These are phyloP conservation scores for Meira nashicola DNA, from an alignment of 1,284 basidiomycete genomes.

Conservation along the genomic window DNA sequence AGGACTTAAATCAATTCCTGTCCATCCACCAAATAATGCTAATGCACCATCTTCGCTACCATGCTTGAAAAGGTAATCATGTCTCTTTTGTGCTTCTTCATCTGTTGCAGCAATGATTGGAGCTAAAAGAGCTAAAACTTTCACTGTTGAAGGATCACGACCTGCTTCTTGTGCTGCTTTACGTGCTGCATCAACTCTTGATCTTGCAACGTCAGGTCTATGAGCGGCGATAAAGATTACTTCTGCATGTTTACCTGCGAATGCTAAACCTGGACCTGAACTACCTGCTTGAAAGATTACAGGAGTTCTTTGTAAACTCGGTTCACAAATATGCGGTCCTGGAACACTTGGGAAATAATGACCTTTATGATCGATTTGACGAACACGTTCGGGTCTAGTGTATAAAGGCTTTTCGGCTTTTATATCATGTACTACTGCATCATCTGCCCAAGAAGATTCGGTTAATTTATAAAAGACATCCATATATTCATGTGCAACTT, in stretches of 20 bases:
- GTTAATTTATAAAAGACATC: constrained; percentile 54
- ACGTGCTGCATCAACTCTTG: constrained; percentile 39
- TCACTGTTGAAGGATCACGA: constrained; percentile 42
- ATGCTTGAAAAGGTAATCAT: constrained; percentile 35
- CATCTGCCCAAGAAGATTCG: constrained; percentile 53
- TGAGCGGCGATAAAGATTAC: constrained; percentile 52
- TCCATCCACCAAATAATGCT: constrained; percentile 52
- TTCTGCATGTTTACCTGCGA: constrained; percentile 52
- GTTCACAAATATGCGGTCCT: constrained; percentile 52
- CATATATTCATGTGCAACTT: constrained; percentile 45
- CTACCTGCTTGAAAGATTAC: constrained; percentile 52
- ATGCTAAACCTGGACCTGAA: constrained; percentile 47
- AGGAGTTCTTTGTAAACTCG: constrained; percentile 49
- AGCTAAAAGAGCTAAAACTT: constrained; percentile 45
- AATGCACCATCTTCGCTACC: constrained; percentile 47
- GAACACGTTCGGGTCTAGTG: constrained; percentile 42
- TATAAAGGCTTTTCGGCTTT: constrained; percentile 25
- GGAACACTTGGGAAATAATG: constrained; percentile 46
- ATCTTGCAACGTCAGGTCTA: constrained; percentile 39
- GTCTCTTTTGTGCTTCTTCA: constrained; percentile 47
- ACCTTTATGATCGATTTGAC: constrained; percentile 51
- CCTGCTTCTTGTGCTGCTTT: constrained; percentile 32
- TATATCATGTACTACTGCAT: constrained; percentile 43
- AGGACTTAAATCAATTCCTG: constrained; percentile 37
- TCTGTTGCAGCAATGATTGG: constrained; percentile 48